Conservation (phyloP, 768 basidiomycete species). For the Phlegmacium glaucopus region DNA sequence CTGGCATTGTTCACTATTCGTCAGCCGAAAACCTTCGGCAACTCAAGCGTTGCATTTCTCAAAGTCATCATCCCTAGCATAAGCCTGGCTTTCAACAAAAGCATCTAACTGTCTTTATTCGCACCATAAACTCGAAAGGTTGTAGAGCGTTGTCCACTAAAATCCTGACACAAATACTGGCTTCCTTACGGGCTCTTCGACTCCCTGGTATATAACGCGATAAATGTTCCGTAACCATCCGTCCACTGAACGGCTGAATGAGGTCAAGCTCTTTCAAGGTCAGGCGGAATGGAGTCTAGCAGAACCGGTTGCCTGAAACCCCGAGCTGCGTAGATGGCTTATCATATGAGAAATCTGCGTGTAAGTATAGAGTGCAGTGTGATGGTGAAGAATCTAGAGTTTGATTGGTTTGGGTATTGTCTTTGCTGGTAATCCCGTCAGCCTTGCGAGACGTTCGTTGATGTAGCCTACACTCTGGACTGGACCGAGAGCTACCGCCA, state of each 20-base stretch:
- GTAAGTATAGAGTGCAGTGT: slow-evolving; percentile 72
- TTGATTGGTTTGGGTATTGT: slow-evolving; percentile 72
- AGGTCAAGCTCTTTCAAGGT: slow-evolving; percentile 49
- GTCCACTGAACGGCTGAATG: slow-evolving; percentile 72
- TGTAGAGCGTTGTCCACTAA: slow-evolving; percentile 75
- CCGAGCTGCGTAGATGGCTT: slow-evolving; percentile 64
- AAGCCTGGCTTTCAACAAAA: slow-evolving; percentile 68
- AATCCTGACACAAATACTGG: slow-evolving; percentile 59
- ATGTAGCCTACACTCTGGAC: slow-evolving; percentile 86
- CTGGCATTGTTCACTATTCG: too few species aligned
- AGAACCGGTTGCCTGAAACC: slow-evolving; percentile 44
- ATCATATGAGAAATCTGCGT: slow-evolving; percentile 81
- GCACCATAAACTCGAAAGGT: slow-evolving; percentile 59
- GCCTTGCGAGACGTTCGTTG: slow-evolving; percentile 84
- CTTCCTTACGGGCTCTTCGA: neutral
- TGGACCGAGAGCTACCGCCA: slow-evolving; percentile 58
- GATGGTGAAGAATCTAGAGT: slow-evolving; percentile 57
- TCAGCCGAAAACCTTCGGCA: too few species aligned
- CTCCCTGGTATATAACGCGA: slow-evolving; percentile 30
- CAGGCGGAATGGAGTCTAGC: slow-evolving; percentile 16
- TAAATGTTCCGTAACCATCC: slow-evolving; percentile 74
- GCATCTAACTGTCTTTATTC: slow-evolving; percentile 47
- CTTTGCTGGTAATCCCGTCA: slow-evolving; percentile 57
- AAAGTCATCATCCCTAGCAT: slow-evolving; percentile 63
- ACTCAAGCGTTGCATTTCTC: slow-evolving; percentile 43